phyloP scores from a whole-genome alignment of 768 basidiomycete species.

The Lactarius evosmus region DNA sequence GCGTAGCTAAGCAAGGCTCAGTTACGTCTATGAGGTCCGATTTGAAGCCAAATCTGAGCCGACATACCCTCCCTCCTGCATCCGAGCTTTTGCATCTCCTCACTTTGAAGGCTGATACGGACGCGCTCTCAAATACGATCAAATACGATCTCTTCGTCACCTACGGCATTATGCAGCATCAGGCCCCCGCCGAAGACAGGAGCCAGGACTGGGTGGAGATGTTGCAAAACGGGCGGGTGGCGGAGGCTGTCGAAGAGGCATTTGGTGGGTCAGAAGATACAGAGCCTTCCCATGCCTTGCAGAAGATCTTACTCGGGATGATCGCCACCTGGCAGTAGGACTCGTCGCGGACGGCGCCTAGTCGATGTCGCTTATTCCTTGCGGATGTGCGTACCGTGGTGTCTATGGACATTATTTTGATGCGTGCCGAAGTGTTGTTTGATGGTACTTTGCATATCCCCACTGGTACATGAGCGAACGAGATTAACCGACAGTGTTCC shows the following conservation, averaged over 20 bases:
- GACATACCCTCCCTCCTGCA: constrained; percentile 20
- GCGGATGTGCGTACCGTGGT: not conserved
- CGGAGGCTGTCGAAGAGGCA: constrained; percentile 20
- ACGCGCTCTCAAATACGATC: constrained; percentile 11
- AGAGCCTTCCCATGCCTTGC: constrained; percentile 4
- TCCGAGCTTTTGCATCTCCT: constrained; percentile 27
- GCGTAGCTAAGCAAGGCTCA: constrained; percentile 6
- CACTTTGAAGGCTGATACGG: constrained; percentile 8
- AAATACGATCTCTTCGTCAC: constrained; percentile 33
- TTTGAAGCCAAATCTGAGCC: constrained; percentile 13
- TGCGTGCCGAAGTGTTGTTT: not conserved
- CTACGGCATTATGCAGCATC: constrained; percentile 32
- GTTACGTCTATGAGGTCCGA: not conserved
- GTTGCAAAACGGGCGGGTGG: constrained; percentile 24
- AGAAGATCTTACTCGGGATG: constrained; percentile 16
- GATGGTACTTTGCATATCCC: not conserved
- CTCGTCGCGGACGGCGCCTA: not conserved
- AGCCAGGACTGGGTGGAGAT: constrained; percentile 25
- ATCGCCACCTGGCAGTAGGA: constrained; percentile 24
- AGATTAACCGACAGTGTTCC: not conserved
- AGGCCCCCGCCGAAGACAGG: constrained; percentile 13
- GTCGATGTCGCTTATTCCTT: not conserved
- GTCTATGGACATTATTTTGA: not conserved
- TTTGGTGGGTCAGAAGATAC: constrained; percentile 18
- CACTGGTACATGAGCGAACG: not conserved